Conservation (phyloP, 768 basidiomycete genomes). For the Suillus clintonianus region DNA sequence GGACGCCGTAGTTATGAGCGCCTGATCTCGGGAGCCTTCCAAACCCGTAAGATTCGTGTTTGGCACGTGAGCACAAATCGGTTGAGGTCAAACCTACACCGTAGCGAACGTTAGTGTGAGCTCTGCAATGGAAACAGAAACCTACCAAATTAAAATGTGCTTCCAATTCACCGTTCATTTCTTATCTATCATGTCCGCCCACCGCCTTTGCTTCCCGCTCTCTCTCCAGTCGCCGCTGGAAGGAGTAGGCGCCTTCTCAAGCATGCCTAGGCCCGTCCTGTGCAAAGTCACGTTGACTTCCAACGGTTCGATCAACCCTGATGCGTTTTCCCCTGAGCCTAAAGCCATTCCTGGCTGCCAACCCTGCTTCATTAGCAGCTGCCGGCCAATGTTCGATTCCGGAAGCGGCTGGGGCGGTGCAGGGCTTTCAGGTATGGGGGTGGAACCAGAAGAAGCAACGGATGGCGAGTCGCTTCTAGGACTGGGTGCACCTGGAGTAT, state of each 20-base stretch:
- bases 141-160: not conserved
- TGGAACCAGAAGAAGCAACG: slow-evolving; percentile 7
- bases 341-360: slow-evolving; percentile 67
- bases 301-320: slow-evolving; percentile 58
- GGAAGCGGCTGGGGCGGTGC: slow-evolving; percentile 52
- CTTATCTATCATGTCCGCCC: slow-evolving; percentile 20
- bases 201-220: slow-evolving; percentile 41
- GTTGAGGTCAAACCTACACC: not conserved
- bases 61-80: not conserved
- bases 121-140: not conserved
- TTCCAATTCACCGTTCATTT: not conserved
- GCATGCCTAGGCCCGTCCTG: slow-evolving; percentile 60
- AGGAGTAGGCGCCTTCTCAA: slow-evolving; percentile 17
- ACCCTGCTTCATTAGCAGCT: slow-evolving; percentile 70
- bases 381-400: slow-evolving; percentile 65
- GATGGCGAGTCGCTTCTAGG: slow-evolving; percentile 24
- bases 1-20: not conserved
- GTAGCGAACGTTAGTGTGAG: not conserved
- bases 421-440: slow-evolving; percentile 25
- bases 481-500: slow-evolving; percentile 49
- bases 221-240: slow-evolving; percentile 41
- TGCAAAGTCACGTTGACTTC: slow-evolving; percentile 43
- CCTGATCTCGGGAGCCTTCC: not conserved
- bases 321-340: slow-evolving; percentile 14
- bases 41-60: not conserved